Conservation (phyloP, 768 basidiomycete species). For the Lactarius sanguifluus region DNA sequence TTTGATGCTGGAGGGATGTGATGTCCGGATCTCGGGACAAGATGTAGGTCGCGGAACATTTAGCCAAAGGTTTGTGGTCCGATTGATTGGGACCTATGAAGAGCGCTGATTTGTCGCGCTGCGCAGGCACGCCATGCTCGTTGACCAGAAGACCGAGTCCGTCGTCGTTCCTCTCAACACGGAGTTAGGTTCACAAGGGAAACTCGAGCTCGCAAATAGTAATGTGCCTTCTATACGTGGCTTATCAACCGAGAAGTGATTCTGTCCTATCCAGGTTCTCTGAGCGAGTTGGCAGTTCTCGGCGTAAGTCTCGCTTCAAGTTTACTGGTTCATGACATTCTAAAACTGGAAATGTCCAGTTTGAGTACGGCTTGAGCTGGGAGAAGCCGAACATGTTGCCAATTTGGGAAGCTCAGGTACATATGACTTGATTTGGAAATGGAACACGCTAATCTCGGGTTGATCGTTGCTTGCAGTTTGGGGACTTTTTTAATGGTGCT, state of each 20-base stretch:
- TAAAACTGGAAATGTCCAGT: slow-evolving; percentile 43
- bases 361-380: slow-evolving; percentile 91
- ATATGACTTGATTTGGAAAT: slow-evolving; percentile 20
- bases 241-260: background rate
- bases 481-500: slow-evolving; percentile 92
- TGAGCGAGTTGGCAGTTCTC: slow-evolving; percentile 88
- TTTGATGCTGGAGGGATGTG: slow-evolving; percentile 75
- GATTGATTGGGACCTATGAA: background rate
- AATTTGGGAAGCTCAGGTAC: slow-evolving; percentile 90
- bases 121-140: slow-evolving; percentile 81
- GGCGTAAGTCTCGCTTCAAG: slow-evolving; percentile 55
- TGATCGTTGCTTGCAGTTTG: slow-evolving; percentile 53
- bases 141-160: slow-evolving; percentile 80
- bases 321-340: background rate
- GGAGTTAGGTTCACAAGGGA: slow-evolving; percentile 53
- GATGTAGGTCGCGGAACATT: slow-evolving; percentile 92
- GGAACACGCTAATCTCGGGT: slow-evolving; percentile 5
- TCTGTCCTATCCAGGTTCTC: slow-evolving; percentile 52
- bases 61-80: slow-evolving; percentile 59
- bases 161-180: slow-evolving; percentile 83
- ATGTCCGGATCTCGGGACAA: slow-evolving; percentile 89
- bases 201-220: slow-evolving; percentile 88
- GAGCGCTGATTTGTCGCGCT: background rate
- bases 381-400: slow-evolving; percentile 77
- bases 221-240: slow-evolving; percentile 28